Evolutionary conservation across 768 basidiomycete species (phyloP).

Genomic region (Mrakia gelida): DNA sequence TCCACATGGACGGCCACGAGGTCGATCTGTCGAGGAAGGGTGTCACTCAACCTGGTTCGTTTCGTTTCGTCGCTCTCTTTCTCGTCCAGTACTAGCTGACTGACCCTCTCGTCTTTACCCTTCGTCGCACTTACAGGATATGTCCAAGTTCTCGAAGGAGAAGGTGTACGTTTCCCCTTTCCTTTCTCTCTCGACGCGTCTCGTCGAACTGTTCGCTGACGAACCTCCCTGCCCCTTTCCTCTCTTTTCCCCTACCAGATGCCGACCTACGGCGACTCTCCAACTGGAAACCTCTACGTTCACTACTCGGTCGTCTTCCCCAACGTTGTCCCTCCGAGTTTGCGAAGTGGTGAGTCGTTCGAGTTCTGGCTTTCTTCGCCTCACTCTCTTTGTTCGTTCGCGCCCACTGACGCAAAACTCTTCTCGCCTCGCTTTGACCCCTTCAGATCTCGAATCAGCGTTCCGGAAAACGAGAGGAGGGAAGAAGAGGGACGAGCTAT

Average conservation of each 20-base stretch:
- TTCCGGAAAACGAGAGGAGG: slow-evolving; percentile 26
- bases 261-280: slow-evolving; percentile 41
- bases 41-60: slow-evolving; percentile 80
- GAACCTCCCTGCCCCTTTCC: not conserved
- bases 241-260: slow-evolving; percentile 52
- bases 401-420: not conserved
- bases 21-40: slow-evolving; percentile 65
- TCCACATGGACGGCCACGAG: slow-evolving; percentile 81
- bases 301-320: slow-evolving; percentile 94
- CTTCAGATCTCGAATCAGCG: slow-evolving; percentile 25
- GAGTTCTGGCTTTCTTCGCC: not conserved
- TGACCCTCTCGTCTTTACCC: not conserved
- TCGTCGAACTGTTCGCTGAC: too few relatives aligned
- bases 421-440: not conserved
- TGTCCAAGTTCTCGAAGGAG: slow-evolving; percentile 76
- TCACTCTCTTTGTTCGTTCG: not conserved
- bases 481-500: slow-evolving; percentile 29
- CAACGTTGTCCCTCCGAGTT: slow-evolving; percentile 60
- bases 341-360: slow-evolving; percentile 64
- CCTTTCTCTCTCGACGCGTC: slow-evolving; percentile 52
- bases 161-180: slow-evolving; percentile 62
- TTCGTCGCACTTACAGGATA: slow-evolving; percentile 53
- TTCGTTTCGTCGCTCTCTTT: slow-evolving; percentile 40
- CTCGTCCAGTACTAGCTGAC: not conserved
- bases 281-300: slow-evolving; percentile 73